These are phyloP conservation scores for Microcyclospora pomicola DNA, from an alignment of 2,329 filamentous ascomycete genomes.

Conservation along the genomic window DNA sequence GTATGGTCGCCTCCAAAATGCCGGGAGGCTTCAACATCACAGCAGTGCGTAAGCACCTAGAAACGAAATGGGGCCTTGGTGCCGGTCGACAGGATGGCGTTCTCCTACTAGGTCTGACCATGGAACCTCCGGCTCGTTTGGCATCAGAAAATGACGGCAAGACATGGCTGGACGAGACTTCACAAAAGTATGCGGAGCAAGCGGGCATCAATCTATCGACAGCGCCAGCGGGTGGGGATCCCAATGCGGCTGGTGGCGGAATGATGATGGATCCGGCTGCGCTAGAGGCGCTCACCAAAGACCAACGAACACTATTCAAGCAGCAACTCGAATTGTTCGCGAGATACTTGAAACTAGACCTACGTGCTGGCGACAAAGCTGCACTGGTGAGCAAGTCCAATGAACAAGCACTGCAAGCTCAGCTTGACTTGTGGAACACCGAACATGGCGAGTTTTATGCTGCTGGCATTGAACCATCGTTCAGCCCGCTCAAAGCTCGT, in stretches of 20 bases:
- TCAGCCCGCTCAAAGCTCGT: conserved; percentile 84
- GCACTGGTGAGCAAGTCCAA: conserved; percentile 74
- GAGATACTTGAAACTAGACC: conserved; percentile 91
- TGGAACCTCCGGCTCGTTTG: conserved; percentile 79
- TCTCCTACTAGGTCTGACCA: conserved; percentile 75
- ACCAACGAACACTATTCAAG: conserved; percentile 92
- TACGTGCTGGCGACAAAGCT: conserved; percentile 91
- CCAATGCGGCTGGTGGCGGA: conserved; percentile 57
- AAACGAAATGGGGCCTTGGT: conserved; percentile 82
- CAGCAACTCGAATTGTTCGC: conserved; percentile 93
- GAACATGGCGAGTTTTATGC: conserved; percentile 98
- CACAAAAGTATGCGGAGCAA: conserved; percentile 76
- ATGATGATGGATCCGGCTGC: conserved; percentile 99
- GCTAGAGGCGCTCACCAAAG: conserved; percentile 91
- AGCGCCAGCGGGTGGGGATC: conserved; percentile 55
- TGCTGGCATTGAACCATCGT: conserved; percentile 82
- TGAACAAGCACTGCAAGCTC: conserved; percentile 74
- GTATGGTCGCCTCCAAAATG: conserved; percentile 98
- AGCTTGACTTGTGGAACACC: conserved; percentile 85
- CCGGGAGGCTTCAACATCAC: conserved; percentile 99
- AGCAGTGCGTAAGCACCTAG: conserved; percentile 83
- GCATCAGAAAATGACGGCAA: conserved; percentile 86
- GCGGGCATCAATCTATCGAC: conserved; percentile 75
- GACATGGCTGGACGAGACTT: conserved; percentile 72
- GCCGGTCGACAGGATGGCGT: conserved; percentile 82